Conservation (phyloP, 139 green algal genomes). For the Limnomonas spitsbergensis region DNA sequence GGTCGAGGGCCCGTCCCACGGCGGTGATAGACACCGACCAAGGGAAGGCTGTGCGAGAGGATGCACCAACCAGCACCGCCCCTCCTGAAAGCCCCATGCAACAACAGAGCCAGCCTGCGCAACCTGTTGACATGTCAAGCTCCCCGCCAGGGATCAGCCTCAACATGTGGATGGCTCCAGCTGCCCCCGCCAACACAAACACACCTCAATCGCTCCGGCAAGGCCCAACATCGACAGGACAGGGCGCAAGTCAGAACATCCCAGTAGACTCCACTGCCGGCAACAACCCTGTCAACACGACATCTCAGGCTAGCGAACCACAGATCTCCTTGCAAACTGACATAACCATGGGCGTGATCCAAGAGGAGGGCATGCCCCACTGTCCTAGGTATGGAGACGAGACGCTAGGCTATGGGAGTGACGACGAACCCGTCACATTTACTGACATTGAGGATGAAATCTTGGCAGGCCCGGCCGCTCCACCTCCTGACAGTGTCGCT, state of each 20-base stretch:
- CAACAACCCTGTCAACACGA: neutral
- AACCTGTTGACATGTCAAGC: neutral
- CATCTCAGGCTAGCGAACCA: neutral
- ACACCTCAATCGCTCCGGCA: neutral
- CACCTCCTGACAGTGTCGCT: neutral
- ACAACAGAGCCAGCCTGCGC: neutral
- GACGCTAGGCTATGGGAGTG: neutral
- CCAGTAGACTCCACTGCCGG: neutral
- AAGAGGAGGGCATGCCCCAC: too few species aligned
- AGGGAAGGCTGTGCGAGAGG: neutral
- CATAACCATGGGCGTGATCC: too few species aligned
- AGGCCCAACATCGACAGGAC: neutral
- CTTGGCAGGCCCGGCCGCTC: neutral
- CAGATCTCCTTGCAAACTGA: neutral
- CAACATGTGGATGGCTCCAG: neutral
- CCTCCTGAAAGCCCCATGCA: neutral
- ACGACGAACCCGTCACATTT: constrained; percentile 9
- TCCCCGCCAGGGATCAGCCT: neutral
- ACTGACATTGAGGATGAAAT: constrained; percentile 26
- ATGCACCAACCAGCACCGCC: neutral
- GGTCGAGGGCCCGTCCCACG: neutral
- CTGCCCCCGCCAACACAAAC: neutral
- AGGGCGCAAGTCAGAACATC: neutral
- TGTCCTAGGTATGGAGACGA: neutral
- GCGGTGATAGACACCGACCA: neutral